Conservation (phyloP, 768 basidiomycete species). For the Neoboletus magnificus region DNA sequence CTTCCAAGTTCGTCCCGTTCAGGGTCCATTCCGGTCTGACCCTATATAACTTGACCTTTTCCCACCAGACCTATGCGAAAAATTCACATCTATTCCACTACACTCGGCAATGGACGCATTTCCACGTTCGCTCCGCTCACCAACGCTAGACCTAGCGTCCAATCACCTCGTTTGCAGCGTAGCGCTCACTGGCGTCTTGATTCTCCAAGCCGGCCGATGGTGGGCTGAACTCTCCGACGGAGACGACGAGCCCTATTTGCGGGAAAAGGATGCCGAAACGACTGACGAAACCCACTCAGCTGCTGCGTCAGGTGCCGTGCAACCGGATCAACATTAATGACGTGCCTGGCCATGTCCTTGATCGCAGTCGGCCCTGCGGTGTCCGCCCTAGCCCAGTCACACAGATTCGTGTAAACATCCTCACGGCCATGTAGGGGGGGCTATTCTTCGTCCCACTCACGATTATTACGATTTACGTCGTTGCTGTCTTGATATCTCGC, state of each 20-base stretch:
- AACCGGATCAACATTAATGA: conserved; percentile 10
- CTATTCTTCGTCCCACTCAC: conserved; percentile 7
- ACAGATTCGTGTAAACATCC: conserved; percentile 3
- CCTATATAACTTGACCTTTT: conserved; percentile 10
- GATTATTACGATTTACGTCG: conserved; percentile 22
- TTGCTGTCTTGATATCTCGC: conserved; percentile 29
- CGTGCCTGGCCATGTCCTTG: neutral
- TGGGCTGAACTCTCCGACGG: conserved; percentile 78
- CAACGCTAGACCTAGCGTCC: conserved; percentile 77
- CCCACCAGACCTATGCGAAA: conserved; percentile 49
- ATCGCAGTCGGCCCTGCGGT: neutral
- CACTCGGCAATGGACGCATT: conserved; percentile 53
- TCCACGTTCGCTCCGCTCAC: conserved; percentile 56
- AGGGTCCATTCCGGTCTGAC: neutral
- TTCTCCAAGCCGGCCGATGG: conserved; percentile 78
- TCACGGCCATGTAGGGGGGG: conserved; percentile 3
- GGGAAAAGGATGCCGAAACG: conserved; percentile 29
- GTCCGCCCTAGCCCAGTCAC: neutral
- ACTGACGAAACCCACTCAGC: conserved; percentile 9
- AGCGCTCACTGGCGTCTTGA: conserved; percentile 81
- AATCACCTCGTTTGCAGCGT: conserved; percentile 85
- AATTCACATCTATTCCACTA: conserved; percentile 58
- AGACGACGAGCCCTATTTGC: conserved; percentile 43
- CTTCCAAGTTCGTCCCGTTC: conserved; percentile 61
- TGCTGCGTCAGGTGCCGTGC: neutral